These are phyloP conservation scores for Xylariaceae sp. DNA, from an alignment of 2,329 filamentous ascomycete genomes.

Conservation along the genomic window DNA sequence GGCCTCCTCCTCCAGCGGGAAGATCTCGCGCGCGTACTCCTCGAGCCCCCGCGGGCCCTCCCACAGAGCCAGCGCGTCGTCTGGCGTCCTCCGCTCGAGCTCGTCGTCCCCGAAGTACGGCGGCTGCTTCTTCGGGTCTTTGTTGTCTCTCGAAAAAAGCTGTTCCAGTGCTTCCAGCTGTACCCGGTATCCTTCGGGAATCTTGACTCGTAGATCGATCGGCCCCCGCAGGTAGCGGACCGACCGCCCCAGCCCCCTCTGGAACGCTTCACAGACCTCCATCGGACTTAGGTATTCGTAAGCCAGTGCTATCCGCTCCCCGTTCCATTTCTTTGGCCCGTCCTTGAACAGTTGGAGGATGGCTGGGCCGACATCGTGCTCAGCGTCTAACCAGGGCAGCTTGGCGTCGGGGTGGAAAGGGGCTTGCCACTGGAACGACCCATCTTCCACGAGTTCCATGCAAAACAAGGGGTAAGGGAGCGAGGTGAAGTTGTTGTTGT, in stretches of 20 bases:
- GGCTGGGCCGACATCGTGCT: slow-evolving; percentile 90
- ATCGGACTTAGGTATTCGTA: slow-evolving; percentile 81
- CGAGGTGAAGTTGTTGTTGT: slow-evolving; percentile 98
- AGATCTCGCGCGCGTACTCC: slow-evolving; percentile 91
- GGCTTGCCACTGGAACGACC: slow-evolving; percentile 85
- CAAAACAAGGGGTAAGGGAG: slow-evolving; percentile 89
- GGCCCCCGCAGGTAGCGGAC: slow-evolving; percentile 71
- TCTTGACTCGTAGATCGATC: slow-evolving; percentile 77
- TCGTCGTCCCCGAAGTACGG: slow-evolving; percentile 54
- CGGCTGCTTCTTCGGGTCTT: slow-evolving; percentile 49
- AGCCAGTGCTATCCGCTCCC: slow-evolving; percentile 70
- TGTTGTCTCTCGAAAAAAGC: slow-evolving; percentile 45
- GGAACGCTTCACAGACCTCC: slow-evolving; percentile 76
- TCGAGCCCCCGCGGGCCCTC: slow-evolving; percentile 84
- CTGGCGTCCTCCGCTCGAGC: slow-evolving; percentile 58
- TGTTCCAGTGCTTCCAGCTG: slow-evolving; percentile 67
- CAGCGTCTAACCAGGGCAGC: slow-evolving; percentile 90
- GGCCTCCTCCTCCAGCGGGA: slow-evolving; percentile 87
- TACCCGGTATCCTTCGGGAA: slow-evolving; percentile 80
- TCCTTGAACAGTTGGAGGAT: slow-evolving; percentile 94
- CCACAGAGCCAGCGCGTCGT: slow-evolving; percentile 76
- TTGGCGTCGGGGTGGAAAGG: slow-evolving; percentile 87
- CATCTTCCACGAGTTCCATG: slow-evolving; percentile 80
- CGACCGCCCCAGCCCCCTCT: slow-evolving; percentile 66
- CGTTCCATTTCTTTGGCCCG: slow-evolving; percentile 77